Conservation (phyloP, 2,329 filamentous ascomycete species). For the Lecanicillium sp. region DNA sequence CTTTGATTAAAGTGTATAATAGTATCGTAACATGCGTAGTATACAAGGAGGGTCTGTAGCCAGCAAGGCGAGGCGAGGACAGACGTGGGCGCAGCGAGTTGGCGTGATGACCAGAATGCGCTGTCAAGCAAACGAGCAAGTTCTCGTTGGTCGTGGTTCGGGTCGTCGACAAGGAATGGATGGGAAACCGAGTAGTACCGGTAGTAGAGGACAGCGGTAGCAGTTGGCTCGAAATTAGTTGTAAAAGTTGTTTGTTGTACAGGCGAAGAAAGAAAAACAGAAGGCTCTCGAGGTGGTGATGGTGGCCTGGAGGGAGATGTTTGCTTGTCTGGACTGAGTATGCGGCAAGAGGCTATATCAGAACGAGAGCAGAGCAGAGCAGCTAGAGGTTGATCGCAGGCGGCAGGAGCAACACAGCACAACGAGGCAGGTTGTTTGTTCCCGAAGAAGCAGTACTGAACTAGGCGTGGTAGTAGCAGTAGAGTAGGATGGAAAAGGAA, state of each 20-base stretch:
- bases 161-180: constrained; percentile 5
- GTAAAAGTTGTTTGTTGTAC: neutral
- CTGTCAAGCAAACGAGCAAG: too few relatives aligned
- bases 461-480: constrained; percentile 11
- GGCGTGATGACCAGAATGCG: too few relatives aligned
- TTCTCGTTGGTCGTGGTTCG: neutral
- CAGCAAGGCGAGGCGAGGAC: neutral
- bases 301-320: constrained; percentile 7
- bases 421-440: constrained; percentile 14
- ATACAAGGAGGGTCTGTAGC: constrained; percentile 6
- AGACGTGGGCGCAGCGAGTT: too few relatives aligned
- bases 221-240: constrained; percentile 6
- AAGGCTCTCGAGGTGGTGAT: constrained; percentile 18
- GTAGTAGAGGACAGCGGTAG: constrained; percentile 7
- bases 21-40: constrained; percentile 9
- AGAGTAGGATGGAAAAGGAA: constrained; percentile 30
- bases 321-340: constrained; percentile 7
- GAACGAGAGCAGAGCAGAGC: too few relatives aligned
- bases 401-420: constrained; percentile 9
- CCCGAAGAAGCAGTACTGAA: constrained; percentile 16
- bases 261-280: constrained; percentile 8
- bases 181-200: constrained; percentile 2
- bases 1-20: constrained; percentile 7
- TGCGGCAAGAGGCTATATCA: too few relatives aligned
- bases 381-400: constrained; percentile 12